A percentile compares a stretch with the other conserved stretches of the same genome.
Conservation (phyloP, 352 stramenopile species). For the Achlya hypogyna region DNA sequence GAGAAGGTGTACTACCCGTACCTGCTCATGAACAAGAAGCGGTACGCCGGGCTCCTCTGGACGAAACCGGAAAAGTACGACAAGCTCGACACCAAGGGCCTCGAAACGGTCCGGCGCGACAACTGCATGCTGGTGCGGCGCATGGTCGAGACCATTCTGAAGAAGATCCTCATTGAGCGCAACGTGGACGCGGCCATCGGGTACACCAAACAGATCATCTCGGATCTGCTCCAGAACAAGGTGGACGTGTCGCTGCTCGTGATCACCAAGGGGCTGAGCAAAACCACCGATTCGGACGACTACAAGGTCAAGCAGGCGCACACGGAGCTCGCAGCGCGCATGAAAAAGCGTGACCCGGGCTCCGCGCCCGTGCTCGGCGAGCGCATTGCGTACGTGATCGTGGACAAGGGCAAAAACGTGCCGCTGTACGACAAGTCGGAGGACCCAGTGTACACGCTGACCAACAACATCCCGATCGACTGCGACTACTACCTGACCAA, state of each 20-base stretch:
- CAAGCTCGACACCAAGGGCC: constrained; percentile 97
- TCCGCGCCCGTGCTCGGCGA: constrained; percentile 97
- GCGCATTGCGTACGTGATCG: constrained; percentile 99
- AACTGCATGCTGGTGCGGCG: constrained; percentile 97
- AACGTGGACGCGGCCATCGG: constrained; percentile 92
- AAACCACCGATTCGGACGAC: constrained; percentile 95
- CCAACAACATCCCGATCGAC: constrained; percentile 99
- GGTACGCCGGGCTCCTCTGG: constrained; percentile 76
- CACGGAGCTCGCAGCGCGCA: constrained; percentile 96
- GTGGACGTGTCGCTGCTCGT: constrained; percentile 99
- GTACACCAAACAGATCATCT: constrained; percentile 97
- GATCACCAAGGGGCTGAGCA: constrained; percentile 99
- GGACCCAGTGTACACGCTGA: constrained; percentile 97
- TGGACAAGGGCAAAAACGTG: constrained; percentile 93
- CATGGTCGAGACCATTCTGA: constrained; percentile 95
- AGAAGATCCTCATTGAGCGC: constrained; percentile 98
- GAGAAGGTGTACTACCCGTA: constrained; percentile 99
- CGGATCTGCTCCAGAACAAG: constrained; percentile 98
- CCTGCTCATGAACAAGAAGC: constrained; percentile 99
- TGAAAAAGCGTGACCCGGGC: constrained; percentile 96
- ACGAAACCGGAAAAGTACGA: constrained; percentile 95
- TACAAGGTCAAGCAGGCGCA: constrained; percentile 99
- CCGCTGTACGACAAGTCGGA: constrained; percentile 97
- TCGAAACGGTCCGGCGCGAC: constrained; percentile 98
- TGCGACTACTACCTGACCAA: constrained; percentile 99